Evolutionary conservation across 345 rosid genomes (phyloP).

Genomic region (Eucalyptus sp.): DNA sequence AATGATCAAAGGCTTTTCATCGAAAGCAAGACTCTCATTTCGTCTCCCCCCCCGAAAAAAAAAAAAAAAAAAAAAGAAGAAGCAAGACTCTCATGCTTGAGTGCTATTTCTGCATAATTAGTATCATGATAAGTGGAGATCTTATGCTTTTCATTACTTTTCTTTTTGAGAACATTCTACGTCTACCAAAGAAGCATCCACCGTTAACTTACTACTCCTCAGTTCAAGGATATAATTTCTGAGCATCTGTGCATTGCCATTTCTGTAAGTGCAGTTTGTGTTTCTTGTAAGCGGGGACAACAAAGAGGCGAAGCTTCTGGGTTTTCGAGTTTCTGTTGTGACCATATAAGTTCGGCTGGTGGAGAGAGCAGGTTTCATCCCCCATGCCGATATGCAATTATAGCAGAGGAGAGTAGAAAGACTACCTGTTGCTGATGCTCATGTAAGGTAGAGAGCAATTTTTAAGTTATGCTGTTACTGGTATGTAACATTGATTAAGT

Average conservation of each 20-base stretch:
- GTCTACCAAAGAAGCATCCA: not conserved
- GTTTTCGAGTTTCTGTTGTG: not conserved
- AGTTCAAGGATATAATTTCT: not conserved
- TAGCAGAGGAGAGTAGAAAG: not conserved
- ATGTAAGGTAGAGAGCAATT: not conserved
- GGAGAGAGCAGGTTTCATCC: not conserved
- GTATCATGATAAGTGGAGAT: not conserved
- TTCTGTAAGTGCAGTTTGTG: not conserved
- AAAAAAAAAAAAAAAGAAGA: too few species aligned
- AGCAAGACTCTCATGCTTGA: not conserved
- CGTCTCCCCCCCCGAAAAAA: fast-evolving
- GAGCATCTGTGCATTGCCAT: not conserved
- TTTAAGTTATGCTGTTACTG: not conserved
- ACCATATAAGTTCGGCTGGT: not conserved
- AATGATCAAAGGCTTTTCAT: not conserved
- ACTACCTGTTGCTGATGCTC: not conserved
- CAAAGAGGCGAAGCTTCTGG: not conserved
- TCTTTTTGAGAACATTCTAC: not conserved
- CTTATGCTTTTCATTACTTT: not conserved
- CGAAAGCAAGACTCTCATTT: not conserved
- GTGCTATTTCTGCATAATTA: not conserved
- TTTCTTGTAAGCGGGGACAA: not conserved
- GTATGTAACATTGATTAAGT: not conserved
- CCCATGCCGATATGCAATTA: not conserved
- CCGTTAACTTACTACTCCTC: not conserved